Evolutionary conservation across 148 eudicot species (phyloP).

Genomic region (Beta vulgaris): DNA sequence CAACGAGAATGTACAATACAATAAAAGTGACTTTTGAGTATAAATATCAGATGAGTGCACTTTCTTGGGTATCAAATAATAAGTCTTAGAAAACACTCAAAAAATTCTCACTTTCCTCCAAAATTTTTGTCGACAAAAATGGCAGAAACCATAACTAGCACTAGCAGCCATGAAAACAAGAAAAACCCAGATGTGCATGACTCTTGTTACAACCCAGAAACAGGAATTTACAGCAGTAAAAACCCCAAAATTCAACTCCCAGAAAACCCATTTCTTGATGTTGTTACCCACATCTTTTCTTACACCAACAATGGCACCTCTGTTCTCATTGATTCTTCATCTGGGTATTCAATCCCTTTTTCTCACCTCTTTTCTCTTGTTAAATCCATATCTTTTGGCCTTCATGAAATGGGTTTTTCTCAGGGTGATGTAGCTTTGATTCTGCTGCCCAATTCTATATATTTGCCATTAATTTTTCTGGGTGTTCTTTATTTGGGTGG

Average conservation of each 20-base stretch:
- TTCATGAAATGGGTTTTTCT: constrained; percentile 54
- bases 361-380: constrained; percentile 47
- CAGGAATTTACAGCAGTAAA: constrained; percentile 71
- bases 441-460: constrained; percentile 68
- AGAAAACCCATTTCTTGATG: constrained; percentile 58
- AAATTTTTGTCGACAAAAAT: neutral
- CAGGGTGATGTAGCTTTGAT: constrained; percentile 78
- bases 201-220: constrained; percentile 49
- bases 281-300: constrained; percentile 74
- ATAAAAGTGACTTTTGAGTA: neutral
- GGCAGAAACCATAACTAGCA: constrained; percentile 23
- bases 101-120: neutral
- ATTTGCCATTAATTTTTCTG: constrained; percentile 56
- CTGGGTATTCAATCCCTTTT: constrained; percentile 61
- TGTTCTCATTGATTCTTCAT: constrained; percentile 58
- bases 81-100: neutral
- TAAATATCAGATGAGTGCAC: no score
- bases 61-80: no score
- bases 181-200: constrained; percentile 14
- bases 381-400: constrained; percentile 62
- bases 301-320: constrained; percentile 37
- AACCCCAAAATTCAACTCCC: constrained; percentile 52
- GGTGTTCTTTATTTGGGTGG: constrained; percentile 72
- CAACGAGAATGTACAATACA: neutral
- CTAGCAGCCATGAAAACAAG: constrained; percentile 1